Evolutionary conservation across 805 yeast genomes (phyloP).

Genomic region (Pichia californica): DNA sequence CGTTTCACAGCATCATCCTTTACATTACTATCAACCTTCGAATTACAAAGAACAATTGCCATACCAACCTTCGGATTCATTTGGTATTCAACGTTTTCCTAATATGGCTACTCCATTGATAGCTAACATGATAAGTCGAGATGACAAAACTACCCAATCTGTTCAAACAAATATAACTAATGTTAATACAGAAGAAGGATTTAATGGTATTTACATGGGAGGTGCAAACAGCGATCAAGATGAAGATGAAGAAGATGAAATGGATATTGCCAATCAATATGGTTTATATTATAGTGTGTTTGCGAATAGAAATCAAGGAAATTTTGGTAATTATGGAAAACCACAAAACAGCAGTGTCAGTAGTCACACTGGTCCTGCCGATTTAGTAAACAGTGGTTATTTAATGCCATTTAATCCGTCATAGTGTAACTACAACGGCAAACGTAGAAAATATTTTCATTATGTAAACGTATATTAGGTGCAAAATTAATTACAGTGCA

Average conservation of each 20-base stretch:
- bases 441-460: background rate
- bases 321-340: conserved; percentile 5
- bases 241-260: conserved; percentile 29
- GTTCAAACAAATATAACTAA: conserved; percentile 9
- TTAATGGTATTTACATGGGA: conserved; percentile 10
- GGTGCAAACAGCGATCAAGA: conserved; percentile 14
- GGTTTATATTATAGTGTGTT: conserved; percentile 30
- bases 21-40: conserved; percentile 33
- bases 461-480: no score
- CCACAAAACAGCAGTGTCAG: background rate
- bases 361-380: conserved; percentile 5
- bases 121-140: conserved; percentile 1
- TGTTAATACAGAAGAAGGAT: conserved; percentile 4
- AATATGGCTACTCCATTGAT: conserved; percentile 14
- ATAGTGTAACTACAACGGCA: conserved; percentile 3
- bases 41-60: conserved; percentile 15
- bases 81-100: conserved; percentile 14
- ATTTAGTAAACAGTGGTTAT: conserved; percentile 18
- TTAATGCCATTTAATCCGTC: conserved; percentile 30
- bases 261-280: conserved; percentile 27
- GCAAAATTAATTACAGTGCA: no score
- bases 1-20: conserved; percentile 50
- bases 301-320: conserved; percentile 15
- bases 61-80: conserved; percentile 16
- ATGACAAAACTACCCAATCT: conserved; percentile 4